Evolutionary conservation across 208 protist species (phyloP).

Genomic region (Leishmania tropica): DNA sequence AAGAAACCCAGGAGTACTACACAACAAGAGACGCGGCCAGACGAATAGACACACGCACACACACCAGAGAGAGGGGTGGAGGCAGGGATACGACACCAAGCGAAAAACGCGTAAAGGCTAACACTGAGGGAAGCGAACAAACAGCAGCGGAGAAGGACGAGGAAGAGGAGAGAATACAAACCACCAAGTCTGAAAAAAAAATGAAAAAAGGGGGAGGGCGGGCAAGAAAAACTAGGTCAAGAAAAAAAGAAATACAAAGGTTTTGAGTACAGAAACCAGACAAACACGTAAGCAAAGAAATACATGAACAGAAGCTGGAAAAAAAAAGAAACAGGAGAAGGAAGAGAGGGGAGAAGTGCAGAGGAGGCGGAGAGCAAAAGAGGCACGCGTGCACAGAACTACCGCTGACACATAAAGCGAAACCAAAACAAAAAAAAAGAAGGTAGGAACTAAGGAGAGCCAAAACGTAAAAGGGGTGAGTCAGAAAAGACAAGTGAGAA

Average conservation of each 20-base stretch:
- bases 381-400: neutral
- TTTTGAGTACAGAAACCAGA: neutral
- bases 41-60: neutral
- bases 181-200: neutral
- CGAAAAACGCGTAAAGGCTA: neutral
- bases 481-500: neutral
- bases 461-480: neutral
- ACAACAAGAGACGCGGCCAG: neutral
- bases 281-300: neutral
- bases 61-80: neutral
- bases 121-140: neutral
- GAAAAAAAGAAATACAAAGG: neutral
- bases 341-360: neutral
- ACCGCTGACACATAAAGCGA: neutral
- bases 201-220: neutral
- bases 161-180: neutral
- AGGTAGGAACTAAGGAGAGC: neutral
- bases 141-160: neutral
- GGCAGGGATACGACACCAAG: neutral
- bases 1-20: neutral
- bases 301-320: neutral
- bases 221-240: neutral
- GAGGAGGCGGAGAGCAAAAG: neutral
- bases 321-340: neutral
- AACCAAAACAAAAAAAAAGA: neutral